phyloP scores from a whole-genome alignment of 352 stramenopile species.

The Globisporangium viniferum region DNA sequence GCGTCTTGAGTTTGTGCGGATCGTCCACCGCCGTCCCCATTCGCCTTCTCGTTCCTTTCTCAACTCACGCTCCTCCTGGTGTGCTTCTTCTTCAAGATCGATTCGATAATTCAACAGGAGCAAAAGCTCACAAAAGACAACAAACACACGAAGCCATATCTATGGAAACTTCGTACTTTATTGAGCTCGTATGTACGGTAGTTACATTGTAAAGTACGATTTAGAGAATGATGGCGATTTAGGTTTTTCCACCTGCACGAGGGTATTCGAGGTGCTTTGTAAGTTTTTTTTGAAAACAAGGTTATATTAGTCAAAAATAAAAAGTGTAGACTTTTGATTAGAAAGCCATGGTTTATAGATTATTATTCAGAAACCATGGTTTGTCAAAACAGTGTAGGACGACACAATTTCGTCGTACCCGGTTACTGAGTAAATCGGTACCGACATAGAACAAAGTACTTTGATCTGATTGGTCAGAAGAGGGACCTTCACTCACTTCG shows the following conservation, averaged over 20 bases:
- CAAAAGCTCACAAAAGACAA: not conserved
- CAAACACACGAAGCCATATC: conserved; percentile 2
- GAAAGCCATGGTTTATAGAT: not conserved
- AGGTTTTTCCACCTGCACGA: not conserved
- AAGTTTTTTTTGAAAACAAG: too few relatives aligned
- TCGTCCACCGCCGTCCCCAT: conserved; percentile 11
- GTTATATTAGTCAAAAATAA: not conserved
- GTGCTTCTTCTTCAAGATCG: conserved; percentile 5
- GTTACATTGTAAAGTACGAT: not conserved
- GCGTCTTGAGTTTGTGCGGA: conserved; percentile 1
- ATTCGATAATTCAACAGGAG: not conserved
- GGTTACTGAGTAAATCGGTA: not conserved
- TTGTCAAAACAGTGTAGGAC: not conserved
- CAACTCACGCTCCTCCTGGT: not conserved
- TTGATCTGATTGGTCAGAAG: not conserved
- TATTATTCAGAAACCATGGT: too few relatives aligned
- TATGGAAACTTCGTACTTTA: conserved; percentile 8
- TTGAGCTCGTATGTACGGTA: too few relatives aligned
- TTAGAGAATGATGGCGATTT: not conserved
- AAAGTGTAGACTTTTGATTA: not conserved
- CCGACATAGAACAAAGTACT: not conserved
- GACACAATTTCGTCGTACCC: not conserved
- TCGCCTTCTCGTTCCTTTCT: not conserved
- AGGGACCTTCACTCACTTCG: not conserved
- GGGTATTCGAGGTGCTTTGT: not conserved